Evolutionary conservation across 495 filamentous ascomycete species (phyloP), one percentile per base, ranked within the genome.

Genomic region (Neurospora sp.): DNA sequence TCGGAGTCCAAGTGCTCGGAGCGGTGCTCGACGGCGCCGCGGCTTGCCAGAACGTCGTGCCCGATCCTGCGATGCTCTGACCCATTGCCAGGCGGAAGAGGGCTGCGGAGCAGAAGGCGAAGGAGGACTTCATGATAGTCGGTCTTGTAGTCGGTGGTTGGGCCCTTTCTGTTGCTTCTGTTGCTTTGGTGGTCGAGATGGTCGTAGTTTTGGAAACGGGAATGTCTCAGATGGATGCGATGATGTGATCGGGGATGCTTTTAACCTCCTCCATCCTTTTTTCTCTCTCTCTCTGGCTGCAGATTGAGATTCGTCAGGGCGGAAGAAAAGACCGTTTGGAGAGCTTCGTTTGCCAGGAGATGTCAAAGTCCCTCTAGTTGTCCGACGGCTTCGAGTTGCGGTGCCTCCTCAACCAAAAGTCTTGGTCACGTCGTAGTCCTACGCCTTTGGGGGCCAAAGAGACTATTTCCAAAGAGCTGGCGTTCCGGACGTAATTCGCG

Each of bases 11-110:
- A 20, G 70, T 66, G 31, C 35, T 68, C 20, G 42, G 20, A 16
- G 44, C 59, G 68, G 46, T n/a, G 44, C 72, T 53, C 11, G 70
- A 70, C 44, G 72, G 68, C 2, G 46, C 5, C 9, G 39, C 70
- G 48, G 76, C 72, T 59, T 71, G 68, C 66, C 68, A 73, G 11
- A 70, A 44, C 14, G 69, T 44, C 5, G 61, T 7, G 6, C 40
- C 59, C 5, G 40, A n/a, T 40, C 53, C 69, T 7, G 46, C 46
- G 22, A 48, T 75, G 72, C 35, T 72, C 70, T 74, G 76, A 22
- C 61, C 70, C 2, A 73, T 14, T 20, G 70, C 70, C 22, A 75
- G 40, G 66, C 53, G 20, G 39, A 75, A 31, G 20, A 79, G n/a
- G 16, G 72, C 41, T 37, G 70, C 61, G 3, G 46, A 38, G 16